Conservation (phyloP, 225 moss, liverwort and hornwort species). For the Asterella californica region DNA sequence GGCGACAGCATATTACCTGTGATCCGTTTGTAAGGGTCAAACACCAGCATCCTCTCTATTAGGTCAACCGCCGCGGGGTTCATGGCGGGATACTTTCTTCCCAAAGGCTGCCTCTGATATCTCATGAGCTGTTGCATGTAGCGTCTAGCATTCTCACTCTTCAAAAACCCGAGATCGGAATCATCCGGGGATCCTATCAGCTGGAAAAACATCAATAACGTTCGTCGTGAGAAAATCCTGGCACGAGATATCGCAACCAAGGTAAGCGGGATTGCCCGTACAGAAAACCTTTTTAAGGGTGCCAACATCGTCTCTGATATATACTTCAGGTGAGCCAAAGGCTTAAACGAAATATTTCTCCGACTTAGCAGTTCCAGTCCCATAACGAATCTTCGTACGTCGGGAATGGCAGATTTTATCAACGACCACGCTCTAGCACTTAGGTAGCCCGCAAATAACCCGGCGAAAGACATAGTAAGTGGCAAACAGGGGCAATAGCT, state of each 20-base stretch:
- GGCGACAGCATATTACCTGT: conserved; percentile 27
- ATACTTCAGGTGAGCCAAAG: too few relatives aligned
- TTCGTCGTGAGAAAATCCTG: not conserved
- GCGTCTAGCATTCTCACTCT: conserved; percentile 47
- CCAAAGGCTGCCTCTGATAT: conserved; percentile 42
- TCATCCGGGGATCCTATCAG: conserved; percentile 53
- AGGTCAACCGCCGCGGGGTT: conserved; percentile 50
- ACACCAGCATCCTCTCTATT: conserved; percentile 51
- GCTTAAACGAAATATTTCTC: too few relatives aligned
- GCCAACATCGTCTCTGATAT: too few relatives aligned
- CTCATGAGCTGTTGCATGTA: conserved; percentile 43
- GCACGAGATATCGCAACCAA: not conserved
- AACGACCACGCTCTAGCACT: too few relatives aligned
- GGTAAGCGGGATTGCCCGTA: not conserved
- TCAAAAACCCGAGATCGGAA: conserved; percentile 48
- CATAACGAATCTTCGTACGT: too few relatives aligned
- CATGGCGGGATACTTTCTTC: conserved; percentile 40
- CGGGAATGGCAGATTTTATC: too few relatives aligned
- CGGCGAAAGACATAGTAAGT: too few relatives aligned
- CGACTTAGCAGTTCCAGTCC: too few relatives aligned
- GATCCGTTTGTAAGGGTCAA: conserved; percentile 49
- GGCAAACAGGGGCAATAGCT: too few relatives aligned
- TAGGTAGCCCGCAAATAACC: too few relatives aligned
- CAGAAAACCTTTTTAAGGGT: not conserved
- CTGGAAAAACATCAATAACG: conserved; percentile 22